Evolutionary conservation across 2,329 filamentous ascomycete species (phyloP).

Genomic region (Diaporthe sp.): DNA sequence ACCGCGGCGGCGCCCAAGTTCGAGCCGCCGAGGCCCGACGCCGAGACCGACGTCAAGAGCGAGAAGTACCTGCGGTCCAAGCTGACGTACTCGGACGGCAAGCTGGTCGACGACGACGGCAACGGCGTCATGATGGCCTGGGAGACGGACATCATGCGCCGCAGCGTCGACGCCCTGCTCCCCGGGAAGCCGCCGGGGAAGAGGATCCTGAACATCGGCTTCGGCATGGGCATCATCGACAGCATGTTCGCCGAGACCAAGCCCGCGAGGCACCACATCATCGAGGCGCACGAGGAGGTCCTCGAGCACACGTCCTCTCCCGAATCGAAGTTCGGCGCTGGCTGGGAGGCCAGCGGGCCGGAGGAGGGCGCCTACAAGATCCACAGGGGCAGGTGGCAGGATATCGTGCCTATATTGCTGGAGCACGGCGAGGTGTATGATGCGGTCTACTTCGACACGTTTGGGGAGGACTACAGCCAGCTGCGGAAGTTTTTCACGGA

Average conservation of each 20-base stretch:
- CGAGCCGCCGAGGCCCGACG: constrained; percentile 50
- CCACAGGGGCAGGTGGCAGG: constrained; percentile 84
- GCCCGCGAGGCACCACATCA: constrained; percentile 82
- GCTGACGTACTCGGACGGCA: constrained; percentile 73
- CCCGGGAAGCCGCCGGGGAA: constrained; percentile 60
- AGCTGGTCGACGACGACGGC: constrained; percentile 78
- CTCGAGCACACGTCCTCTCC: constrained; percentile 70
- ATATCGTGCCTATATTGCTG: constrained; percentile 77
- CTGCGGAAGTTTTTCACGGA: constrained; percentile 91
- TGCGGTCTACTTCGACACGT: constrained; percentile 97
- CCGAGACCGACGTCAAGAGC: constrained; percentile 67
- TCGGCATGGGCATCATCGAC: constrained; percentile 93
- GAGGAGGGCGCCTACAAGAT: constrained; percentile 79
- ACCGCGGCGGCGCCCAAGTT: constrained; percentile 50
- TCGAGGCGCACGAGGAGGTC: constrained; percentile 87
- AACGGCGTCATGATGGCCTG: constrained; percentile 97
- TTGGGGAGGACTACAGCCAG: constrained; percentile 92
- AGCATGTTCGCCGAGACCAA: constrained; percentile 77
- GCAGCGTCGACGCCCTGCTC: constrained; percentile 77
- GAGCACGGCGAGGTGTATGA: constrained; percentile 80
- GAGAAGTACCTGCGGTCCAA: constrained; percentile 77
- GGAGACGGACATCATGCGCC: constrained; percentile 89
- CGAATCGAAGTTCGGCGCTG: constrained; percentile 64
- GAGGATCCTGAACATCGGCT: constrained; percentile 86
- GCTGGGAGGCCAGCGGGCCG: constrained; percentile 68